These are phyloP conservation scores for Ploettnerulaceae sp. DNA, from an alignment of 2,329 filamentous ascomycete species.

Conservation along the genomic window DNA sequence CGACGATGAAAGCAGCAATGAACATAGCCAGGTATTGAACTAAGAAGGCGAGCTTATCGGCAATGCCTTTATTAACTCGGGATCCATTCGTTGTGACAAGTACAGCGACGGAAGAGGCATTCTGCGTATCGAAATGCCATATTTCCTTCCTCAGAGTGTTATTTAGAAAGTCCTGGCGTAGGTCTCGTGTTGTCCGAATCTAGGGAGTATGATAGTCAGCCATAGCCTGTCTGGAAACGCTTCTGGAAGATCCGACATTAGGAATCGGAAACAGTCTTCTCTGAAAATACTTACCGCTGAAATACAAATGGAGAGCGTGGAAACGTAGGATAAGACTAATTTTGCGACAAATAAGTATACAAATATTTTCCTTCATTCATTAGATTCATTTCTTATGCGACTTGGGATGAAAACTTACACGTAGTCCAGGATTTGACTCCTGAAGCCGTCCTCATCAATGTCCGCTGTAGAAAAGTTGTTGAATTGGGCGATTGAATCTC, in stretches of 20 bases:
- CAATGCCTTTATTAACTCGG: constrained; percentile 44
- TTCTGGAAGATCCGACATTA: too few relatives aligned
- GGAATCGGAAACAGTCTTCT: too few relatives aligned
- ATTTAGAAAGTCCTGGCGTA: constrained; percentile 16
- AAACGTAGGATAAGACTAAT: constrained; percentile 43
- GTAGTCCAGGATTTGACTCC: constrained; percentile 12
- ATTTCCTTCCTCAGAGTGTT: constrained; percentile 46
- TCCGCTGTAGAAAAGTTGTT: constrained; percentile 19
- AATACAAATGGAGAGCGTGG: constrained; percentile 37
- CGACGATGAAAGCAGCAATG: constrained; percentile 35
- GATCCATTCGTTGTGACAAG: constrained; percentile 28
- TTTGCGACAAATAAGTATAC: constrained; percentile 51
- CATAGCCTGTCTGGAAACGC: too few relatives aligned
- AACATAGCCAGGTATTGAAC: constrained; percentile 40
- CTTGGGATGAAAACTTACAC: neutral
- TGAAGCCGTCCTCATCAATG: constrained; percentile 34
- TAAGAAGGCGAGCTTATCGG: constrained; percentile 42
- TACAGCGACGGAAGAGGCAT: constrained; percentile 40
- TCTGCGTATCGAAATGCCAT: constrained; percentile 47
- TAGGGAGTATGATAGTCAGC: too few relatives aligned
- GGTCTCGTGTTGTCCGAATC: constrained; percentile 39
- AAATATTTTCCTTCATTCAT: constrained; percentile 33
- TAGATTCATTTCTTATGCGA: neutral
- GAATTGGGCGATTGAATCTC: constrained; percentile 24
- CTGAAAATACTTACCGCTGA: too few relatives aligned